Conservation (phyloP, 2,329 filamentous ascomycete species). For the Rhynchosporium graminicola region DNA sequence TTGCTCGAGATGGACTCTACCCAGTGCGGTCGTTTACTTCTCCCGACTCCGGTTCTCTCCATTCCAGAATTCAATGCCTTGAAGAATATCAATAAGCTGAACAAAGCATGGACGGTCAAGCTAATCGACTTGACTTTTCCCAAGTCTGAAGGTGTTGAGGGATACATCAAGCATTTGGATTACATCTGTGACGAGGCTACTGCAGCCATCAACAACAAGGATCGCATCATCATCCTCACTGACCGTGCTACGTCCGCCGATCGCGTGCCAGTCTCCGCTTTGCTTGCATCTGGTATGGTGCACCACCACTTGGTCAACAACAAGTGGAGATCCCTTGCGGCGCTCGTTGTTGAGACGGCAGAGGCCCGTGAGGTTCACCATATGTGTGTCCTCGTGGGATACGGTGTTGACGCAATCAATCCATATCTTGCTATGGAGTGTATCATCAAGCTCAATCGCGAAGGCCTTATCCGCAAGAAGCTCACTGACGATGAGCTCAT, state of each 20-base stretch:
- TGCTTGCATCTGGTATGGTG: constrained; percentile 88
- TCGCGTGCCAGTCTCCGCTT: constrained; percentile 80
- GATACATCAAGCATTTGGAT: constrained; percentile 86
- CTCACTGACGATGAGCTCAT: constrained; percentile 80
- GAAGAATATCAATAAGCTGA: constrained; percentile 70
- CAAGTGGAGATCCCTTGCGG: constrained; percentile 89
- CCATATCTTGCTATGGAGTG: constrained; percentile 96
- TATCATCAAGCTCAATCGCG: constrained; percentile 93
- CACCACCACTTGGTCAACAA: constrained; percentile 95
- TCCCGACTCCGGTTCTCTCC: constrained; percentile 86
- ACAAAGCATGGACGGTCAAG: constrained; percentile 84
- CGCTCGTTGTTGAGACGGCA: constrained; percentile 85
- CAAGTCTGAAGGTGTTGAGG: constrained; percentile 77
- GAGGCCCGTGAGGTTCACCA: constrained; percentile 97
- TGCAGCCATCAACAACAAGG: constrained; percentile 76
- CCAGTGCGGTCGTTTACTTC: constrained; percentile 81
- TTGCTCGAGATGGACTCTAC: constrained; percentile 88
- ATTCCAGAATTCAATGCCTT: constrained; percentile 89
- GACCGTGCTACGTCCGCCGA: constrained; percentile 83
- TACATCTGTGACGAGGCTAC: constrained; percentile 84
- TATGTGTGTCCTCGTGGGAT: constrained; percentile 96
- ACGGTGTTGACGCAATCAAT: constrained; percentile 92
- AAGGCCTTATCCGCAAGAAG: constrained; percentile 90
- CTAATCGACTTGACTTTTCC: constrained; percentile 92
- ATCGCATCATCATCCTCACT: constrained; percentile 86